These are phyloP conservation scores for Paratrimastix pyriformis DNA, from an alignment of 78 protist species.

Conservation along the genomic window DNA sequence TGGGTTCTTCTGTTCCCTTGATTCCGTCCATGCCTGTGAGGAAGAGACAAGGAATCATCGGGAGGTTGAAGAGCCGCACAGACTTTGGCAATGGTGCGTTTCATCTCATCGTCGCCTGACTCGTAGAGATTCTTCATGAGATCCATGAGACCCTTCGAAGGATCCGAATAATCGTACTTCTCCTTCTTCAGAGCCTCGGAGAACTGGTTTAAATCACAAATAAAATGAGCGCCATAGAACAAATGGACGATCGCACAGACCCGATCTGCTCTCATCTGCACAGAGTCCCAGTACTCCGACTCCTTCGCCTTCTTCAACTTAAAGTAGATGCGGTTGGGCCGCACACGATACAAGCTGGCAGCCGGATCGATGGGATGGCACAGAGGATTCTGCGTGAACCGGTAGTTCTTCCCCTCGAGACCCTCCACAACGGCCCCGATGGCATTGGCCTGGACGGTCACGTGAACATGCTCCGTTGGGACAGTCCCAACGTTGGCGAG, in stretches of 20 bases:
- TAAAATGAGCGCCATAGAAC: too few relatives aligned
- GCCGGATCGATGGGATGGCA: not conserved
- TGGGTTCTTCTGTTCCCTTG: too few relatives aligned
- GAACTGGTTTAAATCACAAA: too few relatives aligned
- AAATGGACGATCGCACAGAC: too few relatives aligned
- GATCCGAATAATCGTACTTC: not conserved
- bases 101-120: constrained; percentile 9
- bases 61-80: too few relatives aligned
- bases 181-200: constrained; percentile 1
- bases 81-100: constrained; percentile 12
- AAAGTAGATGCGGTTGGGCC: not conserved
- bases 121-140: not conserved
- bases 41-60: too few relatives aligned
- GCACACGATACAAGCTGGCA: not conserved
- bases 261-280: not conserved
- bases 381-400: not conserved
- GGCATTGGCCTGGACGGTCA: too few relatives aligned
- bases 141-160: not conserved
- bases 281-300: not conserved
- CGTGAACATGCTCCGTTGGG: too few relatives aligned
- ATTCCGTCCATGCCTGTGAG: too few relatives aligned
- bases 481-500: too few relatives aligned
- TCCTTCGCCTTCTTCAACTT: not conserved
- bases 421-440: too few relatives aligned
- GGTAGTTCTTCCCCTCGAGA: constrained; percentile 1